Conservation (phyloP, 106 monocot genomes). For the Iris macrosiphon region DNA sequence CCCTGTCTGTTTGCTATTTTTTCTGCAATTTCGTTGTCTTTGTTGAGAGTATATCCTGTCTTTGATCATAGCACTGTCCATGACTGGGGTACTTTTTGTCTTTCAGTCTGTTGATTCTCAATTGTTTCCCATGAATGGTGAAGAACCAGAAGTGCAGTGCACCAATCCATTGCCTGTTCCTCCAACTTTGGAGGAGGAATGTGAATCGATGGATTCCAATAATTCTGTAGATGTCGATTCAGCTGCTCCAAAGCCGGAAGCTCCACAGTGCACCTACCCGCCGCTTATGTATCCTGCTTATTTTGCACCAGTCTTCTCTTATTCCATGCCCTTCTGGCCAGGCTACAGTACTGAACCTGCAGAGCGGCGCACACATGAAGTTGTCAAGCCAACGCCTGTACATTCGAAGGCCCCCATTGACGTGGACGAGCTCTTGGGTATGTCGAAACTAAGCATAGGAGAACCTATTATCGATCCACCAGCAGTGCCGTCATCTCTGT, state of each 20-base stretch:
- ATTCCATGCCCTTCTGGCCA: constrained; percentile 17
- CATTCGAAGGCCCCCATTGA: constrained; percentile 39
- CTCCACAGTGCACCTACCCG: constrained; percentile 20
- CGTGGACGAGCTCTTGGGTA: constrained; percentile 43
- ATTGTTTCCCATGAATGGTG: constrained; percentile 3
- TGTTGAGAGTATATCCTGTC: too few species aligned
- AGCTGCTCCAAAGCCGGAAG: constrained; percentile 15
- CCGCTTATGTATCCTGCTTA: constrained; percentile 31
- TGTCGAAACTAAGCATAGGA: constrained; percentile 43
- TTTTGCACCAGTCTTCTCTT: constrained; percentile 35
- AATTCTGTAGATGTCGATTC: constrained; percentile 19
- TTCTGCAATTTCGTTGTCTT: too few species aligned
- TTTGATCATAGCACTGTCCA: too few species aligned
- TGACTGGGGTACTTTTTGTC: too few species aligned
- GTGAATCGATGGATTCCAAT: constrained; percentile 42
- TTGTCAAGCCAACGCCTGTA: constrained; percentile 40
- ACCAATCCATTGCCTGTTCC: constrained; percentile 2
- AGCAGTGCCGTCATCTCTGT: constrained; percentile 5
- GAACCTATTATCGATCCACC: constrained; percentile 6
- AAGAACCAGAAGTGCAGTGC: constrained; percentile 15
- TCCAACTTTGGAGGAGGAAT: constrained; percentile 25
- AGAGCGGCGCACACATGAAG: constrained; percentile 18
- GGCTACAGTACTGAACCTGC: neutral
- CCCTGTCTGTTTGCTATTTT: too few species aligned
- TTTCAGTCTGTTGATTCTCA: constrained; percentile 25